Percentiles rank a stretch among this genome's conserved stretches.
Conservation (phyloP, 106 monocot genomes). For the Hemerocallis citrina region DNA sequence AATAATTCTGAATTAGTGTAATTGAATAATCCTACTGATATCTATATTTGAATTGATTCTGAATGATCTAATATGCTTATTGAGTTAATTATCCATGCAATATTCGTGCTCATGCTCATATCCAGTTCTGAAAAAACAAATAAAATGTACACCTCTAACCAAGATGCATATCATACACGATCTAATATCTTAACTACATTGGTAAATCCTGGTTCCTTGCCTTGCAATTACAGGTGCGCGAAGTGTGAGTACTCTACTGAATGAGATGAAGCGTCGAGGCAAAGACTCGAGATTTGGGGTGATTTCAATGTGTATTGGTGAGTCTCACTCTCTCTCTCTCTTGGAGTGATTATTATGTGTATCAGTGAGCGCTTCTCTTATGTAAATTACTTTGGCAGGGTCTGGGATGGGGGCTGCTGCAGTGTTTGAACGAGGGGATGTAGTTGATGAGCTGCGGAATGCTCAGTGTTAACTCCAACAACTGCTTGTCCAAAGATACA, state of each 20-base stretch:
- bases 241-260: slow-evolving; percentile 34
- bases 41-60: no score
- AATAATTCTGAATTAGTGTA: not conserved
- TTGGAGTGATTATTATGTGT: not conserved
- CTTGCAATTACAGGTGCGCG: slow-evolving; percentile 36
- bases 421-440: slow-evolving; percentile 35
- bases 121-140: no score
- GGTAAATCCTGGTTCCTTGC: slow-evolving; percentile 4
- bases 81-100: no score
- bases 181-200: not conserved
- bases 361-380: no score
- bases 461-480: slow-evolving; percentile 9
- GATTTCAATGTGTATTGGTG: slow-evolving; percentile 57
- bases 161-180: not conserved
- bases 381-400: slow-evolving; percentile 9
- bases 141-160: no score
- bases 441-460: slow-evolving; percentile 33
- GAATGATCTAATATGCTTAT: no score
- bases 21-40: not conserved
- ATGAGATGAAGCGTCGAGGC: slow-evolving; percentile 48
- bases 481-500: slow-evolving; percentile 20
- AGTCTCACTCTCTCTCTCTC: not conserved
- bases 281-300: slow-evolving; percentile 38
- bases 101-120: no score
- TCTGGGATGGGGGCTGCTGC: slow-evolving; percentile 44